Base-by-base conservation (phyloP, 2,329 filamentous ascomycete genomes). In the Aureobasidium sp. region DNA sequence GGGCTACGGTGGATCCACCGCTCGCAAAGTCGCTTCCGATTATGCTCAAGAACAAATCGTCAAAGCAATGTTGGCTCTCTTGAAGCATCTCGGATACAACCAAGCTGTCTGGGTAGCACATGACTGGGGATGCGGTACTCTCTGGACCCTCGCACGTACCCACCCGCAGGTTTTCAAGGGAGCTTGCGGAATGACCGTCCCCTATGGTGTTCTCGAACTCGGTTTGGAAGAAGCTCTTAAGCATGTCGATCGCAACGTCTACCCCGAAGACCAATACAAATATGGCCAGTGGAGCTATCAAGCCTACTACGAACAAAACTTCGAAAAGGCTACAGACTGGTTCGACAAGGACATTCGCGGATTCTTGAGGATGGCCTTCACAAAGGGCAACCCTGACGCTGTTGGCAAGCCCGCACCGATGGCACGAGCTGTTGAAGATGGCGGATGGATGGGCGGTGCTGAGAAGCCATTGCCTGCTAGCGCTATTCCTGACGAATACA, bases 51-150 rank as follows among this genome's bases (percentile, higher is more conserved):
- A 73, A 57, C 64, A 59, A 68, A 66, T 66, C 64, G 67, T 66
- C 62, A 60, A 62, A 58, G 70, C 66, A 62, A 67, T 76, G 66
- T 64, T 72, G 25, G 69, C 77, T 69, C 66, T 80, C 67, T 66
- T 79, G 63, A 70, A 73, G 68, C 45, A 76, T 65, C 59, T 77
- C 60, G 64, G 72, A 20, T 67, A 78, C 22, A 63, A 69, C 0
- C 71, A 72, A 8, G 78, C 78, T 1, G 67, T 82, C n/a, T 82
- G 80, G 78, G 69, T 80, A 37, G 77, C 72, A 14, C 78, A 80
- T 62, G 77, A 80, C 65, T 79, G 78, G 78, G 73, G 73, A 34
- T 70, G 68, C 20, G 72, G 70, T 12, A 65, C 73, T 3, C 67
- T 70, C 25, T 74, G 67, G 66, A 65, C 67, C 6, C 66, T 74